Conservation (phyloP, 83 land plant species). For the Isoetes engelmannii region DNA sequence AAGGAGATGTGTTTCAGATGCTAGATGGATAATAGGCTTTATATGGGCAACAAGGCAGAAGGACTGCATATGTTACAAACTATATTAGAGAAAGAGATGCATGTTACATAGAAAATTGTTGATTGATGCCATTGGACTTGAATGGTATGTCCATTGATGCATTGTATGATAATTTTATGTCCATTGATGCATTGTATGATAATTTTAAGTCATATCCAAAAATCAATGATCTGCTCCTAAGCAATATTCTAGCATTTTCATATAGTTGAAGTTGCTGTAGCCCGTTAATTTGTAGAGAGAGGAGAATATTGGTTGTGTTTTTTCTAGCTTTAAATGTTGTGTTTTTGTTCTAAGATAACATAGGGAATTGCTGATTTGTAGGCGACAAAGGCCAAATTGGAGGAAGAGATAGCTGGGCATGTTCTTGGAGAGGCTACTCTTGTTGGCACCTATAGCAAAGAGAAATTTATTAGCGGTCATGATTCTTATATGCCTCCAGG, state of each 20-base stretch:
- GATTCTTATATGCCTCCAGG: conserved; percentile 22
- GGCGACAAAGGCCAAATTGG: conserved; percentile 65
- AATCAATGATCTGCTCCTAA: neutral
- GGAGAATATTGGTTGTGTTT: neutral
- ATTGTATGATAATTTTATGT: neutral
- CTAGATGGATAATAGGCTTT: neutral
- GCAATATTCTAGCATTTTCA: neutral
- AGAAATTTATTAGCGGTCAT: conserved; percentile 20
- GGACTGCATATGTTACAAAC: neutral
- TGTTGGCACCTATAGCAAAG: conserved; percentile 28
- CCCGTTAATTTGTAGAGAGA: no score
- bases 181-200: neutral
- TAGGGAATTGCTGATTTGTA: conserved; percentile 5
- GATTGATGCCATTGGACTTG: neutral
- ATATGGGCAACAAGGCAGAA: neutral
- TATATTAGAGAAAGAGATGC: neutral
- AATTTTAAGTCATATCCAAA: no score
- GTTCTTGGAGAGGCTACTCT: conserved; percentile 55
- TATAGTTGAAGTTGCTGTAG: no score
- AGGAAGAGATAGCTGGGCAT: conserved; percentile 68
- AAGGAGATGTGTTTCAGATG: neutral
- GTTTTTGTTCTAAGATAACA: neutral
- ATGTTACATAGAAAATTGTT: neutral
- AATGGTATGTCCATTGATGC: neutral
- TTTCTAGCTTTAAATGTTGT: neutral